A percentile compares a stretch with the other conserved stretches of the same genome.
Evolutionary conservation across 2,329 filamentous ascomycete genomes (phyloP).

Genomic region (Neofusicoccum parvum): DNA sequence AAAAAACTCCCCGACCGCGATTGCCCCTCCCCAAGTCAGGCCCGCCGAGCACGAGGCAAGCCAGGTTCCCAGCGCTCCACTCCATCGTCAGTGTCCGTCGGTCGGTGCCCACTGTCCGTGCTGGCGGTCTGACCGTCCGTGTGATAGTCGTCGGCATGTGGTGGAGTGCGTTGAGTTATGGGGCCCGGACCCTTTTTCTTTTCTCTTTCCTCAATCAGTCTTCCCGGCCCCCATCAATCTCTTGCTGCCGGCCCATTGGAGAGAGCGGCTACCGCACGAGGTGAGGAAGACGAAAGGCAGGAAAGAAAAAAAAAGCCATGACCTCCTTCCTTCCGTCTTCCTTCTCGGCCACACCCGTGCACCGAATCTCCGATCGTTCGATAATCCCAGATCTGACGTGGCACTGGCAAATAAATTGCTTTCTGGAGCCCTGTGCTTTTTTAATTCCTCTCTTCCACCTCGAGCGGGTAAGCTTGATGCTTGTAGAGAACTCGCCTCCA

Average conservation of each 20-base stretch:
- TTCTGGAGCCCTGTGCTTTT: background rate
- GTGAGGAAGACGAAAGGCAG: too few relatives aligned
- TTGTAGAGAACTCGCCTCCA: background rate
- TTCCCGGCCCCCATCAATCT: background rate
- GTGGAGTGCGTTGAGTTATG: background rate
- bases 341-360: constrained; percentile 3
- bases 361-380: constrained; percentile 18
- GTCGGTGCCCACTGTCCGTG: background rate
- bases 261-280: background rate
- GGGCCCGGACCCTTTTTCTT: background rate
- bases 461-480: background rate
- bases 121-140: background rate
- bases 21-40: background rate
- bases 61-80: background rate
- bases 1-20: constrained; percentile 5
- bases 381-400: constrained; percentile 15
- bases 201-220: background rate
- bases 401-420: constrained; percentile 7
- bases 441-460: background rate
- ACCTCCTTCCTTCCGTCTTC: background rate
- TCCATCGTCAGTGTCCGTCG: background rate
- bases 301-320: background rate
- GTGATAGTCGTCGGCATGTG: background rate
- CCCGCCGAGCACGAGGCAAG: constrained; percentile 12
- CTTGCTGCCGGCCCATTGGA: background rate